These are phyloP conservation scores for Colletotrichum shisoi DNA, from an alignment of 2,329 filamentous ascomycete species.

Conservation along the genomic window DNA sequence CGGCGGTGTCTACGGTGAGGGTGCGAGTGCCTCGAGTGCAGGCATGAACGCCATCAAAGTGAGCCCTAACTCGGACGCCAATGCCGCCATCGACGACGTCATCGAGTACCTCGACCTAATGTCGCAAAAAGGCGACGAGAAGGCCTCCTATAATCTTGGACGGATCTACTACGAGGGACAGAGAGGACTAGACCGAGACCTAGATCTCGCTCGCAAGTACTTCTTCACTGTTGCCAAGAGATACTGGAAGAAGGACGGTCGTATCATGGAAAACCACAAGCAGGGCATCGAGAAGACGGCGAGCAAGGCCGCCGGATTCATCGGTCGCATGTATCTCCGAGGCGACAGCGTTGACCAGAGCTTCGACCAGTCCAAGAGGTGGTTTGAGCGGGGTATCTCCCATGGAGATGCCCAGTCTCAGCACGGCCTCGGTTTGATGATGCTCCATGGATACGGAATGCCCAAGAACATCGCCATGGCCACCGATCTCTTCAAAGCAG, in stretches of 20 bases:
- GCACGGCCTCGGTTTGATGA: slow-evolving; percentile 83
- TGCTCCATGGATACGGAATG: slow-evolving; percentile 76
- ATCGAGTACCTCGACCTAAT: slow-evolving; percentile 92
- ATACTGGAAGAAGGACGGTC: slow-evolving; percentile 85
- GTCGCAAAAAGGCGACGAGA: slow-evolving; percentile 87
- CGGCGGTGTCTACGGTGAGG: slow-evolving; percentile 93
- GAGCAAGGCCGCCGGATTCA: slow-evolving; percentile 82
- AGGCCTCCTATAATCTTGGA: slow-evolving; percentile 84
- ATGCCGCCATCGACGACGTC: slow-evolving; percentile 89
- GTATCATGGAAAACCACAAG: slow-evolving; percentile 72
- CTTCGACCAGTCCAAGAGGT: slow-evolving; percentile 76
- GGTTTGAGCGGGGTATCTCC: slow-evolving; percentile 81
- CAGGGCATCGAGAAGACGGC: slow-evolving; percentile 78
- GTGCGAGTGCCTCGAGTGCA: slow-evolving; percentile 87
- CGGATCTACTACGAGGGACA: slow-evolving; percentile 89
- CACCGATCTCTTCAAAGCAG: slow-evolving; percentile 76
- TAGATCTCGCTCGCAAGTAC: slow-evolving; percentile 77
- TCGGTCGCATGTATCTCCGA: slow-evolving; percentile 88
- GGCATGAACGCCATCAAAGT: slow-evolving; percentile 81
- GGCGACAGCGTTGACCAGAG: slow-evolving; percentile 85
- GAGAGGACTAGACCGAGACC: slow-evolving; percentile 74
- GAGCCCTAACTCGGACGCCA: slow-evolving; percentile 77
- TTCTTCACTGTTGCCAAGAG: slow-evolving; percentile 80
- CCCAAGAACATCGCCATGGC: slow-evolving; percentile 74
- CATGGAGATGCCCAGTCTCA: slow-evolving; percentile 84